These are phyloP conservation scores for Leersia perrieri DNA, from an alignment of 176 grass and related monocot genomes.

Conservation along the genomic window DNA sequence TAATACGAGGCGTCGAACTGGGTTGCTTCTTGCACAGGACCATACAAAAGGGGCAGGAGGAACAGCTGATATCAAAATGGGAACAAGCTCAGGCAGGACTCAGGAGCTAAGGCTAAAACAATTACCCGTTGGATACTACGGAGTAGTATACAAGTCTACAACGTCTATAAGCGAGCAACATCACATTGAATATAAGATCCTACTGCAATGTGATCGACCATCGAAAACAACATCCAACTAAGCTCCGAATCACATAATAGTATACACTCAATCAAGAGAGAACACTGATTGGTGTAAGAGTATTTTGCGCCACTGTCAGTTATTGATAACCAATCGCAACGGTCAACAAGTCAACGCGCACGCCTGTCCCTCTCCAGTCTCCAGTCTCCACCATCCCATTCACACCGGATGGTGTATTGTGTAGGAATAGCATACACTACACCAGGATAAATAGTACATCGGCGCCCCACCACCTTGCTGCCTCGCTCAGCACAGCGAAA, in stretches of 20 bases:
- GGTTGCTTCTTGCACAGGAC: not conserved
- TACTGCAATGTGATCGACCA: not conserved
- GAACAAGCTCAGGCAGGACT: not conserved
- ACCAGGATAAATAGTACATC: conserved; percentile 19
- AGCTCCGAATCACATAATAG: not conserved
- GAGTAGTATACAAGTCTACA: too few relatives aligned
- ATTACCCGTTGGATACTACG: not conserved
- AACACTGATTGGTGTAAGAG: not conserved
- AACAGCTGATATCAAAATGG: not conserved
- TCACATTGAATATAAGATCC: not conserved
- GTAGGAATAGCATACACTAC: too few relatives aligned
- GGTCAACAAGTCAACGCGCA: not conserved
- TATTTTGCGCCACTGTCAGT: too few relatives aligned
- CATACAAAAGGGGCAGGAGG: not conserved
- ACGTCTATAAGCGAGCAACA: not conserved
- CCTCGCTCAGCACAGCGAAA: not conserved
- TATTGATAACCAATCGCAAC: not conserved
- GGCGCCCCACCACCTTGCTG: not conserved
- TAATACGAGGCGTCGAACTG: not conserved
- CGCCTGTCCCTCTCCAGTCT: not conserved
- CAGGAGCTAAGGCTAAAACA: not conserved
- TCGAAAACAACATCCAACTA: not conserved
- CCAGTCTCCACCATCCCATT: not conserved
- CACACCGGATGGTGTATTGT: not conserved
- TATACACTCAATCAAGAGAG: not conserved